phyloP scores from a whole-genome alignment of 2,329 filamentous ascomycete genomes.

The Paradendryphiella salina region DNA sequence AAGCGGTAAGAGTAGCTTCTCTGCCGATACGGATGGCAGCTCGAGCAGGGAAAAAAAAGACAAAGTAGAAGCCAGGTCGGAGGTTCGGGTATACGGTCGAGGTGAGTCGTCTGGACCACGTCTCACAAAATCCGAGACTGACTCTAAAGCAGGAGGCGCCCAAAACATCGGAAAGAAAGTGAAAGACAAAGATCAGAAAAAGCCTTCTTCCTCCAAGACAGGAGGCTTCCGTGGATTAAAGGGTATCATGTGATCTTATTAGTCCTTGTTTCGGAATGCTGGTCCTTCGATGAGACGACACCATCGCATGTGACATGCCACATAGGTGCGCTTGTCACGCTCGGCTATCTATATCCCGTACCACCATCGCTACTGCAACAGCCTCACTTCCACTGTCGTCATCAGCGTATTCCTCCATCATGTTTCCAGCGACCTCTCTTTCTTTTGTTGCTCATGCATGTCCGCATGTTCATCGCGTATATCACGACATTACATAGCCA shows the following conservation, averaged over 20 bases:
- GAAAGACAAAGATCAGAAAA: slow-evolving; percentile 52
- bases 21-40: slow-evolving; percentile 45
- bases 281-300: slow-evolving; percentile 3
- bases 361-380: not conserved
- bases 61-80: slow-evolving; percentile 54
- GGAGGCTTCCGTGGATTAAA: slow-evolving; percentile 49
- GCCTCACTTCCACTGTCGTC: not conserved
- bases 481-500: slow-evolving; percentile 1
- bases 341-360: slow-evolving; percentile 1
- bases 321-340: not conserved
- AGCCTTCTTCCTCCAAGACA: slow-evolving; percentile 50
- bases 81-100: slow-evolving; percentile 58
- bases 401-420: not conserved
- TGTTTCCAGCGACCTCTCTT: not conserved
- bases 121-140: slow-evolving; percentile 36
- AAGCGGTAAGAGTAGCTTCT: slow-evolving; percentile 49
- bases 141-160: slow-evolving; percentile 50
- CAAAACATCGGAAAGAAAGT: slow-evolving; percentile 60
- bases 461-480: not conserved
- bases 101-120: slow-evolving; percentile 48
- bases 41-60: slow-evolving; percentile 45
- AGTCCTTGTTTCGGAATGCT: not conserved
- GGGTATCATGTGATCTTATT: slow-evolving; percentile 39
- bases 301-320: not conserved
- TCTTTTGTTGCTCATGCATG: slow-evolving; percentile 2